phyloP scores from a whole-genome alignment of 192 early-diverging fungal species.

The Entophlyctis helioformis region DNA sequence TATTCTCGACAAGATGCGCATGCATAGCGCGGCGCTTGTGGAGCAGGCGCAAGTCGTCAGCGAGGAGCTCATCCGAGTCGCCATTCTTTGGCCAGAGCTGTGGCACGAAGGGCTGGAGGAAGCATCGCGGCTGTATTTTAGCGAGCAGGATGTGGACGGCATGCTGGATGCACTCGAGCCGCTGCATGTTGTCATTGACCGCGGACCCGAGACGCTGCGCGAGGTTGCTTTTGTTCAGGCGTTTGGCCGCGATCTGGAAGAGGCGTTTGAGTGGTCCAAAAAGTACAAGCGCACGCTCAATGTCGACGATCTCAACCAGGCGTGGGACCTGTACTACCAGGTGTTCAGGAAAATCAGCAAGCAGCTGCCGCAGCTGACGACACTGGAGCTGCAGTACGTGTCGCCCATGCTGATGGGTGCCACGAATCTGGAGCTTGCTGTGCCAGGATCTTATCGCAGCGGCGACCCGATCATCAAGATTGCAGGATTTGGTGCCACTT shows the following conservation, averaged over 20 bases:
- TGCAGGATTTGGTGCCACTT: slow-evolving; percentile 50
- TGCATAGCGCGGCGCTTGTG: slow-evolving; percentile 58
- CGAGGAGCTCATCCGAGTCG: slow-evolving; percentile 80
- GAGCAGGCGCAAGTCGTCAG: slow-evolving; percentile 72
- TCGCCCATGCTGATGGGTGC: slow-evolving; percentile 65
- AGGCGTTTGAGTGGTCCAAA: slow-evolving; percentile 59
- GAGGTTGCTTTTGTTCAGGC: slow-evolving; percentile 71
- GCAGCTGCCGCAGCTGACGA: slow-evolving; percentile 53
- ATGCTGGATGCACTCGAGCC: slow-evolving; percentile 62
- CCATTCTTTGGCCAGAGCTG: slow-evolving; percentile 77
- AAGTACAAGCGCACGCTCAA: slow-evolving; percentile 52
- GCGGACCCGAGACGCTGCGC: slow-evolving; percentile 58
- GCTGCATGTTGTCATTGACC: slow-evolving; percentile 35
- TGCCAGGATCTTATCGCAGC: slow-evolving; percentile 72
- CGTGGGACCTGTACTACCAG: slow-evolving; percentile 15
- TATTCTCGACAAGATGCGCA: slow-evolving; percentile 72
- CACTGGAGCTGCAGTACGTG: slow-evolving; percentile 61
- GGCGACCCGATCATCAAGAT: slow-evolving; percentile 68
- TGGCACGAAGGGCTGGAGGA: slow-evolving; percentile 78
- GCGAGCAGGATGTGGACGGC: slow-evolving; percentile 48
- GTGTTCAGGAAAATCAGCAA: slow-evolving; percentile 52
- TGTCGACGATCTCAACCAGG: slow-evolving; percentile 51
- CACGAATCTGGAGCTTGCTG: slow-evolving; percentile 60
- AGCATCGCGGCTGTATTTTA: slow-evolving; percentile 53
- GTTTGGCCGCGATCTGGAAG: slow-evolving; percentile 59